These are phyloP conservation scores for Anacardium occidentale DNA, from an alignment of 345 rosid genomes.

Conservation along the genomic window DNA sequence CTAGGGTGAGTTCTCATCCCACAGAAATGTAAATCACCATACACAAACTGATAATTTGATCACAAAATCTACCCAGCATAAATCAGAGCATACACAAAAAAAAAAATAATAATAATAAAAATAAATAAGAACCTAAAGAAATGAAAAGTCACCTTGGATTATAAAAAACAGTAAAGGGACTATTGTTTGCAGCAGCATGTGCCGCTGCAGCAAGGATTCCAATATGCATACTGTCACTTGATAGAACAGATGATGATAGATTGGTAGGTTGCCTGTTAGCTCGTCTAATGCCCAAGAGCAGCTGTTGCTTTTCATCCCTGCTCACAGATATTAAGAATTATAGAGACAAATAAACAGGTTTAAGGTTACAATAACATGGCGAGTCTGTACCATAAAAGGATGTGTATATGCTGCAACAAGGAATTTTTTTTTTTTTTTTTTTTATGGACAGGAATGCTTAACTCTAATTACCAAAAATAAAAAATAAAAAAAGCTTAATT, in stretches of 20 bases:
- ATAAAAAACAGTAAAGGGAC: conserved; percentile 84
- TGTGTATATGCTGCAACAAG: background rate
- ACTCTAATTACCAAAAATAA: too few species aligned
- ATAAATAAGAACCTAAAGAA: background rate
- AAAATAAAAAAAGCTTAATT: conserved; percentile 5
- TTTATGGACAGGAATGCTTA: background rate
- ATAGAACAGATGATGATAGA: conserved; percentile 83
- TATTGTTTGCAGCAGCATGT: conserved; percentile 93
- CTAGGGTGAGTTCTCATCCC: background rate
- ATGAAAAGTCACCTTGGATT: conserved; percentile 65
- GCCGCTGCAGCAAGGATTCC: conserved; percentile 98
- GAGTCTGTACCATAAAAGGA: background rate
- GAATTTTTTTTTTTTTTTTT: too few species aligned
- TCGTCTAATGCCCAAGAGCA: conserved; percentile 76
- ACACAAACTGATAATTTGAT: conserved; percentile 1
- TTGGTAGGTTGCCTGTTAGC: conserved; percentile 83
- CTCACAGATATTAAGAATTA: conserved; percentile 13
- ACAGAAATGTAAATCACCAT: background rate
- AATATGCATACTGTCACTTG: conserved; percentile 98
- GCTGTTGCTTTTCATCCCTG: conserved; percentile 91
- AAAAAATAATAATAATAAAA: too few species aligned
- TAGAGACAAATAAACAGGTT: conserved; percentile 1
- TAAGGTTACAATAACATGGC: background rate
- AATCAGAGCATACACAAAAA: background rate
- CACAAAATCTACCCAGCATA: background rate